Percentiles rank a stretch among this genome's conserved stretches.
Conservation (phyloP, 2,329 filamentous ascomycete species). For the Pestalotiopsis sp. region DNA sequence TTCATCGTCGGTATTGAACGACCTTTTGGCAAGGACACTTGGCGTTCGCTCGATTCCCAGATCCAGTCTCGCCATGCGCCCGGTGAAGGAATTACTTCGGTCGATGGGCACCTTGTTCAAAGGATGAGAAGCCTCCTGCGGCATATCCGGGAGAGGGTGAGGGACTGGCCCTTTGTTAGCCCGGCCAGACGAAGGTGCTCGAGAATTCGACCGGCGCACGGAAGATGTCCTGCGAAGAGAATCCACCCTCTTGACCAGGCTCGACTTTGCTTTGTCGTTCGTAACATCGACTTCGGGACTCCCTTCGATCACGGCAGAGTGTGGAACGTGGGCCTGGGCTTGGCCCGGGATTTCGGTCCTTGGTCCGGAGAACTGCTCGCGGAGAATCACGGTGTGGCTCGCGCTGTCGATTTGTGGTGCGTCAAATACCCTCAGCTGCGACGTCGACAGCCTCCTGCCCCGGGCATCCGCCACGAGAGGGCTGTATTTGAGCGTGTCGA, state of each 20-base stretch:
- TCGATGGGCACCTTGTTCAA: background rate
- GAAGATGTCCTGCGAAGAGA: background rate
- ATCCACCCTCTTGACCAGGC: too few relatives aligned
- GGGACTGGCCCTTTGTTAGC: background rate
- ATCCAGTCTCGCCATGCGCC: background rate
- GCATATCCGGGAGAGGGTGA: background rate
- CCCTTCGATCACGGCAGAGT: background rate
- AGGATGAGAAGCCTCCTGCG: background rate
- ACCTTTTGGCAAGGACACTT: background rate
- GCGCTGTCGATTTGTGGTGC: background rate
- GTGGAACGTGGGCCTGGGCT: background rate
- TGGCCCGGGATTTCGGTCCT: background rate
- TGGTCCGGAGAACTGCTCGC: background rate
- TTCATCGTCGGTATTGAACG: background rate
- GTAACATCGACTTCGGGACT: background rate
- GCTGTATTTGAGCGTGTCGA: background rate
- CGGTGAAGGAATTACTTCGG: background rate
- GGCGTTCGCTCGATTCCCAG: background rate
- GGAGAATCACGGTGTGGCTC: background rate
- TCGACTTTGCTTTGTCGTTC: too few relatives aligned
- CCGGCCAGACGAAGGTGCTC: background rate
- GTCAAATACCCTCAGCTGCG: background rate
- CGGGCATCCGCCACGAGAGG: background rate
- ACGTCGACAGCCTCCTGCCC: background rate
- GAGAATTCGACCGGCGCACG: background rate